These are phyloP conservation scores for Carex parvula DNA, from an alignment of 176 grass and related monocot species.

Conservation along the genomic window DNA sequence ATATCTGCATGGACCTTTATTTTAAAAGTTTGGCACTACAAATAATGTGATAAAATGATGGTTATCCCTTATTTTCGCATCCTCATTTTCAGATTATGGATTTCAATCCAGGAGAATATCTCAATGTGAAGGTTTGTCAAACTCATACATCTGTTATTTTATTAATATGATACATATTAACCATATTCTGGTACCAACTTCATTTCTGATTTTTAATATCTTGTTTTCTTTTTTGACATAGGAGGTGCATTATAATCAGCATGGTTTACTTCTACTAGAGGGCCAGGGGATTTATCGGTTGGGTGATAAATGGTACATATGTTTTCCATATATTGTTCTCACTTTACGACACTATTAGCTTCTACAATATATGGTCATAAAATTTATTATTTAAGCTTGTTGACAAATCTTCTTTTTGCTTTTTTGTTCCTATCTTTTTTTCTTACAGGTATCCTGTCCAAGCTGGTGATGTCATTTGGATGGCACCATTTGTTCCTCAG, in stretches of 20 bases:
- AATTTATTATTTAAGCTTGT: not conserved
- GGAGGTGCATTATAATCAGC: slow-evolving; percentile 99
- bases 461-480: slow-evolving; percentile 94
- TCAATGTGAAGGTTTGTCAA: slow-evolving; percentile 81
- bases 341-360: not conserved
- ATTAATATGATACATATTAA: not conserved
- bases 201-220: slow-evolving; percentile 14
- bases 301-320: slow-evolving; percentile 68
- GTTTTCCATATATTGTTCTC: not conserved
- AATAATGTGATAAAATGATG: not conserved
- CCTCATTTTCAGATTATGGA: slow-evolving; percentile 79
- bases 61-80: slow-evolving; percentile 6
- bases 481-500: slow-evolving; percentile 95
- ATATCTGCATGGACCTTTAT: not conserved
- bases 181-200: not conserved
- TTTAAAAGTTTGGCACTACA: not conserved
- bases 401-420: not conserved
- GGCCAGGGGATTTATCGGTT: slow-evolving; percentile 96
- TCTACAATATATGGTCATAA: not conserved
- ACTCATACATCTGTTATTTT: not conserved
- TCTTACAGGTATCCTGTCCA: slow-evolving; percentile 79
- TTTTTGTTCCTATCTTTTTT: slow-evolving; percentile 17
- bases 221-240: slow-evolving; percentile 34
- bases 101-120: slow-evolving; percentile 97
- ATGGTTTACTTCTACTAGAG: slow-evolving; percentile 83